Base-by-base conservation (phyloP, 2,329 filamentous ascomycete genomes). In the Ilyonectria destructans region DNA sequence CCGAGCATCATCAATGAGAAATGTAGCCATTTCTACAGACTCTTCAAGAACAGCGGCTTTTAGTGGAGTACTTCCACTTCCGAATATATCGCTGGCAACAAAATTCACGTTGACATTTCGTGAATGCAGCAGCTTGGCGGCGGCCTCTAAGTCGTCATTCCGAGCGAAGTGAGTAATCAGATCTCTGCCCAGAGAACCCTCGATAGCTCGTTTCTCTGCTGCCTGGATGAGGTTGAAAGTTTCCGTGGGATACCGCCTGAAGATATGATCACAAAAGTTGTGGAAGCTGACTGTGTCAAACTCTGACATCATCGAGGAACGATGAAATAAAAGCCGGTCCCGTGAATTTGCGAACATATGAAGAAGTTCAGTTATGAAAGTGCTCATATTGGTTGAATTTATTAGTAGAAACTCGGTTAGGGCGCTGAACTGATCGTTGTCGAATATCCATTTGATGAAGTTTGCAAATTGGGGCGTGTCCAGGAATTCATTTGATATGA, bases 221-320 rank as follows among this genome's bases (percentile, higher is more conserved):
- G 12, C 12, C 7, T 4, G 31, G 12, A 33, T 33, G 31, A 33
- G 31, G 31, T 6, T 6, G 12, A 33, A 12, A 33, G 31, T 33
- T 33, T 33, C 31, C 8, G 31, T 33, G 8, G 31, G 8, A 6
- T 26, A 26, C 26, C 6, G 4, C 26, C 26, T 6, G 26, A 26
- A 26, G 26, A 26, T 26, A 6, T 26, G 26, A 26, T 26, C 5
- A 4, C 7, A 33, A 3, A 33, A 9, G 1, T 9, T 8, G 21
- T 45, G 3, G 4, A 21, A 23, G 9, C 19, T 6, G 7, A 0
- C 1, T 4, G 0, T 1, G 3, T 23, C 2, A 13, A 0, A 0
- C 8, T 23, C 6, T 15, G 26, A 5, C 4, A 17, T 7, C 1
- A 29, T 19, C 3, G 8, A 12, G 31, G 12, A 33, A 26, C 4